phyloP scores from a whole-genome alignment of 176 grass and related monocot species.

The Zoysia pacifica region DNA sequence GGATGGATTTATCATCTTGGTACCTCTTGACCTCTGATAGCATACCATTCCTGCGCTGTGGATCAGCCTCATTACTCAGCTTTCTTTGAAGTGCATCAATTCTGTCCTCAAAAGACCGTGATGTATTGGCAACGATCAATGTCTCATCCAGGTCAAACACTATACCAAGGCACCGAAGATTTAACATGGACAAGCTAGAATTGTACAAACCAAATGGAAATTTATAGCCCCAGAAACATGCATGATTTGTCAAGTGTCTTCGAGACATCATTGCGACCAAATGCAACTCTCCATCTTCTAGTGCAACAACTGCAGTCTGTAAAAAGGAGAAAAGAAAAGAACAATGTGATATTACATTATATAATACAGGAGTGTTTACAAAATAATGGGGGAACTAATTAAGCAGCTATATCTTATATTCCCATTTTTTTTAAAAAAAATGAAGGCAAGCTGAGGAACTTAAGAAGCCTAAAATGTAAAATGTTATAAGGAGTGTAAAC shows the following conservation, averaged over 20 bases:
- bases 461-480: neutral
- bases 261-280: constrained; percentile 90
- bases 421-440: constrained; percentile 17
- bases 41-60: constrained; percentile 78
- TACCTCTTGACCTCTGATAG: constrained; percentile 93
- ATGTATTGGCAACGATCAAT: constrained; percentile 88
- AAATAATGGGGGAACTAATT: neutral
- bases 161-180: constrained; percentile 84
- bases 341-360: constrained; percentile 1
- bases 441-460: neutral
- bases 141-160: constrained; percentile 99
- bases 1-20: constrained; percentile 85
- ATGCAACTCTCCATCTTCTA: constrained; percentile 90
- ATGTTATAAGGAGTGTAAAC: neutral
- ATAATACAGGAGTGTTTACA: neutral
- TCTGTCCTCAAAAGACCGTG: constrained; percentile 87
- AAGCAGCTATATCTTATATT: constrained; percentile 18
- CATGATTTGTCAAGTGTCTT: constrained; percentile 54
- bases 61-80: constrained; percentile 81
- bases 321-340: constrained; percentile 32
- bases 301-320: constrained; percentile 86
- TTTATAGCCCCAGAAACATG: constrained; percentile 97
- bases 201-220: constrained; percentile 68
- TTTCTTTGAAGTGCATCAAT: constrained; percentile 94
- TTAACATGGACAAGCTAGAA: constrained; percentile 90